Conservation (phyloP, 2,329 filamentous ascomycete genomes). For the Bipolaris bicolor region DNA sequence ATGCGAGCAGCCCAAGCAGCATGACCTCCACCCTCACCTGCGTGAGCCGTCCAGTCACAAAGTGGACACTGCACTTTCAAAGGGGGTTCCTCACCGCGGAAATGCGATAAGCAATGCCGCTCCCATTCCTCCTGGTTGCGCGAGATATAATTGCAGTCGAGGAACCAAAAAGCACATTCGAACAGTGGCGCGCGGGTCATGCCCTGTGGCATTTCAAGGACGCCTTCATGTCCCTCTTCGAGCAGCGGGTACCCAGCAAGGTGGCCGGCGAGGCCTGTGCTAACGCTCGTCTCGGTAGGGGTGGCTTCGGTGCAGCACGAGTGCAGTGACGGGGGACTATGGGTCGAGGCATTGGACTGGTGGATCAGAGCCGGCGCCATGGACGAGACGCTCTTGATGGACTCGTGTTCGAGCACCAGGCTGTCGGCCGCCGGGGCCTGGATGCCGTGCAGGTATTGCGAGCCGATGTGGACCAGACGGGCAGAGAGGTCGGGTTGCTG, state of each 20-base stretch:
- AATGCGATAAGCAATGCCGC: slow-evolving; percentile 42
- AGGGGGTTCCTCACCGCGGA: slow-evolving; percentile 42
- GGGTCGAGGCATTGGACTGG: slow-evolving; percentile 29
- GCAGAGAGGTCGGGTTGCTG: slow-evolving; percentile 34
- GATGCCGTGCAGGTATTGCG: slow-evolving; percentile 16
- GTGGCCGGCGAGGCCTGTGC: slow-evolving; percentile 30
- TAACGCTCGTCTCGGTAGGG: slow-evolving; percentile 36
- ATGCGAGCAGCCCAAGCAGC: slow-evolving; percentile 35
- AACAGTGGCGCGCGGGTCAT: slow-evolving; percentile 22
- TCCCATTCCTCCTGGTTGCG: slow-evolving; percentile 34
- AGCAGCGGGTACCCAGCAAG: slow-evolving; percentile 31
- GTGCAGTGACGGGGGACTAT: slow-evolving; percentile 32
- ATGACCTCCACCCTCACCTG: slow-evolving; percentile 24
- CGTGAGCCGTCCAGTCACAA: slow-evolving; percentile 33
- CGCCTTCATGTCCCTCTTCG: slow-evolving; percentile 35
- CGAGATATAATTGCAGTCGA: slow-evolving; percentile 36
- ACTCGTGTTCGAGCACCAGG: slow-evolving; percentile 19
- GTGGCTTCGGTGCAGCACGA: slow-evolving; percentile 33
- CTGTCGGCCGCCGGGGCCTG: slow-evolving; percentile 17
- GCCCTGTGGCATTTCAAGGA: slow-evolving; percentile 27
- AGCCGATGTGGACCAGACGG: slow-evolving; percentile 33
- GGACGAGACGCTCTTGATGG: slow-evolving; percentile 29
- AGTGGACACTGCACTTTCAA: slow-evolving; percentile 39
- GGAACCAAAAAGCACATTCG: slow-evolving; percentile 46
- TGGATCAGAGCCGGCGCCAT: slow-evolving; percentile 43